Evolutionary conservation across 768 basidiomycete genomes (phyloP).

Genomic region (Rhodotorula toruloides): DNA sequence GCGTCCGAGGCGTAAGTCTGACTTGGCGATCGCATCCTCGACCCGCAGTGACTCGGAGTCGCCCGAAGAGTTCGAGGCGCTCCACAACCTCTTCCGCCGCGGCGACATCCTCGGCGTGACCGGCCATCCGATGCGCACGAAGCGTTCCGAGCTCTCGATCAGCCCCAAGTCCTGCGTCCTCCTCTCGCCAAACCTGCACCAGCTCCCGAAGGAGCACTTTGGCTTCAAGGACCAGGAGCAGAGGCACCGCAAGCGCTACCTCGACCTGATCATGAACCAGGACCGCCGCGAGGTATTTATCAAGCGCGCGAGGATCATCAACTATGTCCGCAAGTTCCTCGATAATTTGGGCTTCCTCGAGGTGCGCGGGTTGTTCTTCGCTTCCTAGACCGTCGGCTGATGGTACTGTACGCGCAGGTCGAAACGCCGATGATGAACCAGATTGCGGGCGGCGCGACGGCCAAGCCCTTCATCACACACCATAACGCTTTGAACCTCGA

Average conservation of each 20-base stretch:
- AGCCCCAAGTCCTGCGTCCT: slow-evolving; percentile 72
- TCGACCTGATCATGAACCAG: slow-evolving; percentile 92
- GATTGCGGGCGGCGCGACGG: slow-evolving; percentile 93
- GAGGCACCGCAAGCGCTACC: slow-evolving; percentile 95
- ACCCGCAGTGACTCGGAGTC: slow-evolving; percentile 45
- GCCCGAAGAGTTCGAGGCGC: slow-evolving; percentile 57
- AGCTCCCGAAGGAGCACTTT: slow-evolving; percentile 83
- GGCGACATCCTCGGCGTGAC: slow-evolving; percentile 94
- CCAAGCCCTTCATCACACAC: slow-evolving; percentile 97
- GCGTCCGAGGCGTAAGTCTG: no score
- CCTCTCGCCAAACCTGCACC: slow-evolving; percentile 92
- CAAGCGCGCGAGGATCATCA: slow-evolving; percentile 80
- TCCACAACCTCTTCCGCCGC: slow-evolving; percentile 81
- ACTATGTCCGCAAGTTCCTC: slow-evolving; percentile 85
- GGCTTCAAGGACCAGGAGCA: slow-evolving; percentile 97
- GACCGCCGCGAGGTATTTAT: slow-evolving; percentile 83
- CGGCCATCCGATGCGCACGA: slow-evolving; percentile 82
- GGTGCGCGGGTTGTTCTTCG: slow-evolving; percentile 9
- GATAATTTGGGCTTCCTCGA: slow-evolving; percentile 92
- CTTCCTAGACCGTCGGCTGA: no score
- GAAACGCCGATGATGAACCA: slow-evolving; percentile 98
- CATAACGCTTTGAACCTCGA: slow-evolving; percentile 98
- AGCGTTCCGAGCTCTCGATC: slow-evolving; percentile 92
- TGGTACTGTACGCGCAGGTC: slow-evolving; percentile 51
- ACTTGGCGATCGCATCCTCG: background rate